Base-by-base conservation (phyloP, 331 rosid genomes). In the Acacia pycnantha region DNA sequence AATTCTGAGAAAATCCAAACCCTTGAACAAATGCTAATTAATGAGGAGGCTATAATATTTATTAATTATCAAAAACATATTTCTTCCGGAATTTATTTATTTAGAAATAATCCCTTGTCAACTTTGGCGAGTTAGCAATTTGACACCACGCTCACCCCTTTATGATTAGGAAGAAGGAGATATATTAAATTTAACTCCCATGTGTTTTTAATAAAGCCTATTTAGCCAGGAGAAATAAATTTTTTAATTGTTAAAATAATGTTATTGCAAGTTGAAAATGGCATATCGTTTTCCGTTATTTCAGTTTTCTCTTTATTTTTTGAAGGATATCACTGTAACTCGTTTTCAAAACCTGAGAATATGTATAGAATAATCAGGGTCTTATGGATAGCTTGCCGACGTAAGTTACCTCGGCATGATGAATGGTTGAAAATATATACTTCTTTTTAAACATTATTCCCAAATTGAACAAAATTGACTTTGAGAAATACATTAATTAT, bases 401-500 rank as follows among this genome's bases (percentile, higher is more conserved):
- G 78, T 56, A 67, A 78, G 83, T 83, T 85, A 82, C 61, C 75
- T 78, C 27, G 14, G 13, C 53, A 33, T 51, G 80, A 75, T 37
- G 73, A 82, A 73, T 66, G 64, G 67, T 77, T 82, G 70, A 82
- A 85, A 80, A 65, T 82, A 54, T 82, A 54, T 53, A 21, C 70
- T 35, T 66, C 35, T 56, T 29, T 71, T 73, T 56, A 11, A 73
- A 54, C 77, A 29, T 65, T 64, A 44, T 79, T 83, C 37, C 76
- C 87, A 71, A 77, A 83, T 54, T 80, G 44, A 56, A 77, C 61
- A 71, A 43, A 83, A 73, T 86, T 86, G 87, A 83, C 83, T 80
- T 83, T 73, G 11, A 11, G 26, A 58, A 37, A 64, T 54, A 35
- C 21, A 79, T 31, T 26, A 53, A 70, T 73, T 73, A 37, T 73